Evolutionary conservation across 1,284 basidiomycete species (phyloP), one percentile per base, ranked within the genome.

Genomic region (Moesziomyces aphidis): DNA sequence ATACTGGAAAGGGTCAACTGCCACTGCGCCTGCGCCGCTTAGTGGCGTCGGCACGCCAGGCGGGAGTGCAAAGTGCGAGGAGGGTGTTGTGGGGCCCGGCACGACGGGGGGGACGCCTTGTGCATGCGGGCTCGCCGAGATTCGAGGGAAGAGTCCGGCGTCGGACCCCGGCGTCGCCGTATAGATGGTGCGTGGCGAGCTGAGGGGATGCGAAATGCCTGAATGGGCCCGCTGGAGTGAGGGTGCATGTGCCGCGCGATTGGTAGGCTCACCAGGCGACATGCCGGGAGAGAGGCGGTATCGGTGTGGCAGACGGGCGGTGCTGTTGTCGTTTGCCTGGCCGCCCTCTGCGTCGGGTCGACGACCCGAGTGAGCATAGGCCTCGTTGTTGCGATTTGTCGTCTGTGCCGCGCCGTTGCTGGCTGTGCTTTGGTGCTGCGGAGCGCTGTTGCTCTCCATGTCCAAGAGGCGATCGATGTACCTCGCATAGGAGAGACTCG

Each of bases 401-500:
- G 34, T 26, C 19, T 31, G 45, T 3, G 39, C 17, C 5, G 39
- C 39, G 19, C 17, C 42, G 55, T 42, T 21, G 51, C 15, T 21
- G 24, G 39, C 7, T 50, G 49, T 9, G 44, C 9, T 2, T 48
- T 19, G 26, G 31, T 13, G 31, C n/a, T 50, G 39, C 4, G 13
- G 21, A 46, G 56, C 39, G 10, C 19, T 49, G 22, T 8, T 60
- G 50, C 45, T 50, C 24, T 63, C 67, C 61, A 56, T 70, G 45
- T 64, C 49, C 17, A 71, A 26, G 10, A 71, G 58, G n/a, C 55
- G 68, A 22, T 71, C 61, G 26, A 71, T 65, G 48, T 71, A 71
- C 22, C 54, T 60, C 21, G 68, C 68, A n/a, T 71, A 71, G 6
- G 58, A 57, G 28, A 71, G 43, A 44, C 68, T 71, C 10, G 68